Evolutionary conservation across 306 rosid genomes (phyloP), one percentile per base, ranked within the genome.

Genomic region (Rosa multiflora): DNA sequence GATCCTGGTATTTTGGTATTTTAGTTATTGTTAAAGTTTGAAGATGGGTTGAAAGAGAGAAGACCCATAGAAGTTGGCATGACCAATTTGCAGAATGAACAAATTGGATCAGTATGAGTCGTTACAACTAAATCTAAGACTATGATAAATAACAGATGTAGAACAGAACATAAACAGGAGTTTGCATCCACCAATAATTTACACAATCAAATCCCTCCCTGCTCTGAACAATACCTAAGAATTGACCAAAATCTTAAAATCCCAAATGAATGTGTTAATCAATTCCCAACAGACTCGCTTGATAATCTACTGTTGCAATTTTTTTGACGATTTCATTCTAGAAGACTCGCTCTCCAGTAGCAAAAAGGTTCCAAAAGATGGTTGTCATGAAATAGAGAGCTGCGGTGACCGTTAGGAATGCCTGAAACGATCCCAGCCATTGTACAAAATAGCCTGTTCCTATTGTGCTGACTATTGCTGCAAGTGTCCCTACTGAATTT

Each of bases 381-480:
- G 97, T 83, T 44, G 95, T 58, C 12, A 73, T 77, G 83, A 92
- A 87, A 78, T 94, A 94, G 77, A 94, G 91, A 70, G 40, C 81
- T 13, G 97, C 92, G 56, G 97, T 94, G 79, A 94, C 74, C 14
- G 89, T 88, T 73, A 94, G 75, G 80, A 94, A 91, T 56, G 97
- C 97, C 46, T 94, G 97, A 76, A 94, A 94, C 17, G 97, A 94
- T 79, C 97, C 97, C 76, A 92, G 80, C 97, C 97, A 89, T 53
- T 94, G 90, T 4, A 94, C 97, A 84, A 92, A 94, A 77, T 91
- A 94, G 32, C 99, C 99, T 29, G 97, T 89, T 83, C 99, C 99
- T 67, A 94, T 87, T 83, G 99, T 92, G 90, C 99, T 91, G 80
- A 94, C 43, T 67, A 92, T 94, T n/a, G 97, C 99, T 61, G 97